Evolutionary conservation across 139 green algal genomes (phyloP).

Genomic region (Chlorella sp.): DNA sequence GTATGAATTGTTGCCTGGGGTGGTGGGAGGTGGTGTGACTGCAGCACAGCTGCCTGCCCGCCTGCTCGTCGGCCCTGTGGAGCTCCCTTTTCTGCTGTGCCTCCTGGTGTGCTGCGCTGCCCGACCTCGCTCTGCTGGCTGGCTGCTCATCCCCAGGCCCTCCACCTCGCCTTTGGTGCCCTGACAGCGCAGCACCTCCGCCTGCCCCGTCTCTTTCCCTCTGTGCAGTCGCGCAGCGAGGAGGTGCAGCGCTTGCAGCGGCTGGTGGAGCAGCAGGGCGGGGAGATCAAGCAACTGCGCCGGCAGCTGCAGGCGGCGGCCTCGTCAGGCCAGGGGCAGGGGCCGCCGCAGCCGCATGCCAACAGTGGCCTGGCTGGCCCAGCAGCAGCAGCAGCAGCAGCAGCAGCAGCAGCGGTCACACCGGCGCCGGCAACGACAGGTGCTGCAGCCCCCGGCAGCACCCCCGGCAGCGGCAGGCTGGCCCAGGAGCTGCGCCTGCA

Average conservation of each 20-base stretch:
- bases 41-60: neutral
- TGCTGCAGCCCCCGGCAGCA: neutral
- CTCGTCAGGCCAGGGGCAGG: neutral
- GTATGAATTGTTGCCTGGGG: neutral
- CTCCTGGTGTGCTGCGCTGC: no score
- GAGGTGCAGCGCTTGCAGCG: neutral
- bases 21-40: neutral
- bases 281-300: neutral
- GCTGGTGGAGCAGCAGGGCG: conserved; percentile 19
- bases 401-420: neutral
- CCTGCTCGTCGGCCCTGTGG: no score
- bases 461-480: conserved; percentile 10
- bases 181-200: neutral
- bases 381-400: neutral
- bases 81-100: no score
- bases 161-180: no score
- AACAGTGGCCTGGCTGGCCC: neutral
- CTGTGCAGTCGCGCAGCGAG: neutral
- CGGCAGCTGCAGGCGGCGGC: conserved; percentile 1
- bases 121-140: neutral
- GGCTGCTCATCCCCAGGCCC: neutral
- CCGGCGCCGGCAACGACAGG: neutral
- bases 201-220: neutral
- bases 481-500: neutral
- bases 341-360: no score